A percentile compares a stretch with the other conserved stretches of the same genome.
These are phyloP conservation scores for Coniochaeta ligniaria DNA, from an alignment of 2,329 filamentous ascomycete genomes.

Conservation along the genomic window DNA sequence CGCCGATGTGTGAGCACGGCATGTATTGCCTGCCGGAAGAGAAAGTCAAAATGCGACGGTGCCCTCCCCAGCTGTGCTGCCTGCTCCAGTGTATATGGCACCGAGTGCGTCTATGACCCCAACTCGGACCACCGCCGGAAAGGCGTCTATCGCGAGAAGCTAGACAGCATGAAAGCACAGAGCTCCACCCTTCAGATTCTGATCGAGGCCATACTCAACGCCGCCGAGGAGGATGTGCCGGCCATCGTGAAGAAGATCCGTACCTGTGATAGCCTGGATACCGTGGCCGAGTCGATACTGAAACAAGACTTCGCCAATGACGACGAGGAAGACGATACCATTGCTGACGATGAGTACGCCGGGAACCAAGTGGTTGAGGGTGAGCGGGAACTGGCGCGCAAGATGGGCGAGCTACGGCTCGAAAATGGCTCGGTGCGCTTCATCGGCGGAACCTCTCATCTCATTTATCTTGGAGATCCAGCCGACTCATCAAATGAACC, in stretches of 20 bases:
- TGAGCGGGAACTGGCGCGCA: conserved; percentile 80
- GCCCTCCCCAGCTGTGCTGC: conserved; percentile 87
- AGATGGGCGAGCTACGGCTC: conserved; percentile 85
- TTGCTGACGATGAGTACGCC: conserved; percentile 27
- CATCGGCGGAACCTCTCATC: conserved; percentile 88
- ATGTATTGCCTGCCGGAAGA: conserved; percentile 70
- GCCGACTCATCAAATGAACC: conserved; percentile 30
- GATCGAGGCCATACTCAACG: conserved; percentile 87
- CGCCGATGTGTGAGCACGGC: conserved; percentile 78
- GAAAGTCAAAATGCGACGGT: conserved; percentile 88
- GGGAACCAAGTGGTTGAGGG: conserved; percentile 37
- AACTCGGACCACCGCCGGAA: conserved; percentile 95
- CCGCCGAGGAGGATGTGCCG: conserved; percentile 77
- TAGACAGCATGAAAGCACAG: conserved; percentile 78
- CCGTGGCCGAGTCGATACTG: conserved; percentile 45
- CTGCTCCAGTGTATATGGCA: conserved; percentile 90
- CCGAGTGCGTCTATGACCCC: conserved; percentile 88
- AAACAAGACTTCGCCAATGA: conserved; percentile 30
- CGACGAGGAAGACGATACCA: conserved; percentile 32
- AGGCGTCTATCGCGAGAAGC: conserved; percentile 92
- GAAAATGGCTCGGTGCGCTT: conserved; percentile 86
- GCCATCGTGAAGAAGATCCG: conserved; percentile 80
- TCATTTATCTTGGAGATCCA: conserved; percentile 68
- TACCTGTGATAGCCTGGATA: conserved; percentile 65
- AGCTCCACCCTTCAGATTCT: conserved; percentile 87